Evolutionary conservation across 345 rosid species (phyloP), one percentile per base, ranked within the genome.

Genomic region (Sonneratia caseolaris): DNA sequence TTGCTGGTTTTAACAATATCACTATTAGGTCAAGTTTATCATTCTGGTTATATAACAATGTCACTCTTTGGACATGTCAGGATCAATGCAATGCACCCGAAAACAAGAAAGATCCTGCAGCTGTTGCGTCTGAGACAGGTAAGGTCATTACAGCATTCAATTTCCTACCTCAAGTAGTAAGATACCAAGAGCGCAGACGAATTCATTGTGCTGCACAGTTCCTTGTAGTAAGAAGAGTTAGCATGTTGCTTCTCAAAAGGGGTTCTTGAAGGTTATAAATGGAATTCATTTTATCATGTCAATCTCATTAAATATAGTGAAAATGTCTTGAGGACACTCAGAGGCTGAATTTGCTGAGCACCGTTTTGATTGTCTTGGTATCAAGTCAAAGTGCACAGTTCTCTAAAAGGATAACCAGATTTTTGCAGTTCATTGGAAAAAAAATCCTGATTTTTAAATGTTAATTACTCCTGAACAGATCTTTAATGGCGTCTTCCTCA

Each of bases 71-170:
- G 3, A 59, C 3, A 24, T 64, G 51, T 61, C 79, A 92, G 98
- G 76, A 92, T 90, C 84, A 90, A 92, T 72, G 96, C 95, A 6
- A 88, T 92, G 83, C 84, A 92, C 80, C 98, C 98, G 0, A 83
- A 82, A 74, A 82, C 87, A 4, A 85, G 80, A 69, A 85, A 77
- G 76, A 87, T 87, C 47, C 82, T 93, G 81, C 96, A 91, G 83
- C 95, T 90, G 1, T 27, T 93, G 73, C 91, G 97, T 76, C 75
- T 93, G 70, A 85, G 97, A 85, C 97, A 90, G 89, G 98, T 92
- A 70, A 27, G 32, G 32, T 27, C 5, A 51, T 18, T 27, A 16
- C 22, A 1, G 21, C 45, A 16, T 69, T 64, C 14, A 45, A 16
- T 27, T 43, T 70, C 0, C 47, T 38, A 51, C 16, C 2, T 66